Percentiles rank a stretch among this genome's conserved stretches.
Evolutionary conservation across 2,329 filamentous ascomycete genomes (phyloP).

Genomic region (Botryosphaeria dothidea): DNA sequence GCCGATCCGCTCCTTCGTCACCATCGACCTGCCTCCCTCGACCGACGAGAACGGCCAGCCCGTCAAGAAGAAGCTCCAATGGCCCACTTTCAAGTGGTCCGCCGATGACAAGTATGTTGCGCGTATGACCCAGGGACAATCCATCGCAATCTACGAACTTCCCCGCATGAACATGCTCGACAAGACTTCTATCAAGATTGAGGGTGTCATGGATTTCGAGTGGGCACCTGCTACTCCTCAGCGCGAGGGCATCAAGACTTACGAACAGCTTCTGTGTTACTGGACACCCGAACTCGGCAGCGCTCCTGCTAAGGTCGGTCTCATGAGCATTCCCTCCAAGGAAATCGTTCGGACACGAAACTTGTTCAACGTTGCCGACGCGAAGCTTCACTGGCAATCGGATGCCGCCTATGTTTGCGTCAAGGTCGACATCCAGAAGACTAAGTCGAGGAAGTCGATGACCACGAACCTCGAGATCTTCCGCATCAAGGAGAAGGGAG

Average conservation of each 20-base stretch:
- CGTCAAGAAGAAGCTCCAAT: conserved; percentile 89
- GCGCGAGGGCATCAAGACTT: conserved; percentile 82
- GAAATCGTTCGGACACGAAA: conserved; percentile 93
- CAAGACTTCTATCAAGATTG: conserved; percentile 92
- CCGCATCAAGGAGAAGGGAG: conserved; percentile 94
- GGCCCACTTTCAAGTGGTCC: conserved; percentile 99
- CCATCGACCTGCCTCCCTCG: conserved; percentile 72
- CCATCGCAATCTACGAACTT: conserved; percentile 88
- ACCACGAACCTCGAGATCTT: conserved; percentile 98
- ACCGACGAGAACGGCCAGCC: conserved; percentile 63
- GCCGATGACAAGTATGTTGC: conserved; percentile 96
- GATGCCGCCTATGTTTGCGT: conserved; percentile 92
- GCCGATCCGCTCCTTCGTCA: conserved; percentile 89
- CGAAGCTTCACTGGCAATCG: conserved; percentile 98
- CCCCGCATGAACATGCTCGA: conserved; percentile 87
- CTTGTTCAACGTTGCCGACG: conserved; percentile 96
- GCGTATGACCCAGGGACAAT: conserved; percentile 81
- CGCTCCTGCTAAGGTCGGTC: conserved; percentile 93
- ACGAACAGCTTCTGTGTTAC: conserved; percentile 96
- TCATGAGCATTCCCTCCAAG: conserved; percentile 96
- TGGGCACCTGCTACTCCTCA: conserved; percentile 85
- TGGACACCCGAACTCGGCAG: conserved; percentile 98
- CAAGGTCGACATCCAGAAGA: conserved; percentile 91
- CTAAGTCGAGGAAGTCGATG: conserved; percentile 97
- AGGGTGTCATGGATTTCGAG: conserved; percentile 96